Evolutionary conservation across 164 flowering plant genomes (phyloP), one percentile per base, ranked within the genome.

Genomic region (Nymphaea colorata): DNA sequence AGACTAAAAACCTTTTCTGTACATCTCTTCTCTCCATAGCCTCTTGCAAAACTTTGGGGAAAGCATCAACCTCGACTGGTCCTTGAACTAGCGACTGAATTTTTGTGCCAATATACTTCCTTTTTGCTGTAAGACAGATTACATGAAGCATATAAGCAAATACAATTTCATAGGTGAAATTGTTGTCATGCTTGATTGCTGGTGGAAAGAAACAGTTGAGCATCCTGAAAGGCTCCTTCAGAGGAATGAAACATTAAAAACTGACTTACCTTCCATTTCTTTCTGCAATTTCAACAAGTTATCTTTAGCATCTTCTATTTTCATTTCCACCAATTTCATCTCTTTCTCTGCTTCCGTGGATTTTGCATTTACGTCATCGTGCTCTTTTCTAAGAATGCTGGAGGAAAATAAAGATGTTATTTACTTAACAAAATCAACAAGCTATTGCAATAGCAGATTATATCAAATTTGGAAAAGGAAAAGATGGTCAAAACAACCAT

Each of bases 331-430:
- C 68, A 79, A 72, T 75, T 87, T 86, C 67, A 89, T 93, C 74
- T 94, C 98, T 75, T 85, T 91, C 73, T 88, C 94, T 57, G 96
- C 93, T 76, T 91, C 95, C 71, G 80, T 81, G 16, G 89, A 83
- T 77, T 91, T 94, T 59, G 82, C 74, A 69, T 74, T 84, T 78
- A 91, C 72, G 75, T 94, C 93, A 73, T 87, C 90, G 77, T 75
- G 87, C 82, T 91, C 98, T 62, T 59, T 74, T 67, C 68, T 77
- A 60, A 83, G 76, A 66, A 79, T 67, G 74, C 98, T 94, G 81
- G 76, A 43, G 42, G 75, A 59, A 59, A 72, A 67, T 6, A 61
- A n/a, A 61, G 1, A 10, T 55, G 12, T 0, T 1, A 16, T 61
- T 61, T 61, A 61, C 63, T 6, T 16, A 2, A 5, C 14, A 7